phyloP scores from a whole-genome alignment of 75 land plant species.

The Gnetum montanum region DNA sequence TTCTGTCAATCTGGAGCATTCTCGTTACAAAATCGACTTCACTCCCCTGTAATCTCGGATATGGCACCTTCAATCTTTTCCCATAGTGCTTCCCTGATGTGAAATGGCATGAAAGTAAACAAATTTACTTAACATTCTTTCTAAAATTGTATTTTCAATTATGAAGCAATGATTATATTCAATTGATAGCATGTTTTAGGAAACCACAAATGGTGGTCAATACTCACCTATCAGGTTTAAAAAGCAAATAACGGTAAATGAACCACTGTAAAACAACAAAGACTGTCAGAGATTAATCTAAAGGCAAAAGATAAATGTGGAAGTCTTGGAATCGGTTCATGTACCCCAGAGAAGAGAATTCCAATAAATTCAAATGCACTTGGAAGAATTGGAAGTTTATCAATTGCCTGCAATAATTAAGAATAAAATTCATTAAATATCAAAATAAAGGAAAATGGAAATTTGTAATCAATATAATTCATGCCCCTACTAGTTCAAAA shows the following conservation, averaged over 20 bases:
- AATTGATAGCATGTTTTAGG: neutral
- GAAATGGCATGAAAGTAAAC: neutral
- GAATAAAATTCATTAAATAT: too few species aligned
- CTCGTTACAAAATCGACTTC: neutral
- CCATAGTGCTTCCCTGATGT: constrained; percentile 71
- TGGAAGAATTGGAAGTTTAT: constrained; percentile 81
- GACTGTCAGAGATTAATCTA: constrained; percentile 2
- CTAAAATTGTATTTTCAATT: neutral
- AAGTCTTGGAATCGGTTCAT: neutral
- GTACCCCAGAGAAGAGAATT: constrained; percentile 71
- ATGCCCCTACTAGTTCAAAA: too few species aligned
- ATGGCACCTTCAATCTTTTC: constrained; percentile 42
- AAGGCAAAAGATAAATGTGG: neutral
- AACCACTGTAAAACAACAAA: constrained; percentile 70
- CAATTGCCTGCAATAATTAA: constrained; percentile 63
- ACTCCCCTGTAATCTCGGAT: constrained; percentile 57
- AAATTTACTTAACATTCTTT: neutral
- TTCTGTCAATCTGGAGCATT: constrained; percentile 1
- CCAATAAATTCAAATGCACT: constrained; percentile 70
- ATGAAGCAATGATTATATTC: neutral
- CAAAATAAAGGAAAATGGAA: too few species aligned
- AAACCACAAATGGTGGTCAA: neutral
- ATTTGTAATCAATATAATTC: too few species aligned
- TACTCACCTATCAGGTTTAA: constrained; percentile 90
- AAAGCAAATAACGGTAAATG: constrained; percentile 82